Evolutionary conservation across 441 rosid genomes (phyloP).

Genomic region (Aquilaria agallochum): DNA sequence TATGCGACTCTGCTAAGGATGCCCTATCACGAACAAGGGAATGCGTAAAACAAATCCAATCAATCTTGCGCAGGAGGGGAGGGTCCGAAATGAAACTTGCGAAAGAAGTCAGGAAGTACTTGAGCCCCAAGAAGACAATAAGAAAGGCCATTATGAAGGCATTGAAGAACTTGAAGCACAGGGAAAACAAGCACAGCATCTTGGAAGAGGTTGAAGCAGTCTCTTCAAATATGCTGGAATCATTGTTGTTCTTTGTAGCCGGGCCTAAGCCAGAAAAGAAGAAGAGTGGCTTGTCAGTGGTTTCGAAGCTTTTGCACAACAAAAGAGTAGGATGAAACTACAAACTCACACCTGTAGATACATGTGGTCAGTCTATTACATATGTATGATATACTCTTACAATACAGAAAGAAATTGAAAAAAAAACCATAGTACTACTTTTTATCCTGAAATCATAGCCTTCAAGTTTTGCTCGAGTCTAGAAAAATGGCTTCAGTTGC

Average conservation of each 20-base stretch:
- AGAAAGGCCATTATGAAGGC: slow-evolving; percentile 21
- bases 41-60: slow-evolving; percentile 20
- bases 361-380: background rate
- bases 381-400: background rate
- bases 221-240: background rate
- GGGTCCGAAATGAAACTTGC: slow-evolving; percentile 7
- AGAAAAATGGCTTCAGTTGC: slow-evolving; percentile 30
- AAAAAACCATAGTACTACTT: slow-evolving; percentile 1
- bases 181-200: background rate
- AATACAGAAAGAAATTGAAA: background rate
- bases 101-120: slow-evolving; percentile 20
- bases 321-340: background rate
- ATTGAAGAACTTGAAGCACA: slow-evolving; percentile 13
- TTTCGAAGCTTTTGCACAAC: background rate
- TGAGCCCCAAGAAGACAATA: slow-evolving; percentile 19
- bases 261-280: background rate
- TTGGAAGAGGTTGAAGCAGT: slow-evolving; percentile 1
- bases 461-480: slow-evolving; percentile 44
- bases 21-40: slow-evolving; percentile 27
- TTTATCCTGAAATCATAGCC: slow-evolving; percentile 19
- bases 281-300: background rate
- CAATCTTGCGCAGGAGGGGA: slow-evolving; percentile 27
- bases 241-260: background rate
- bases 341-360: background rate
- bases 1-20: slow-evolving; percentile 31